Percentiles rank a stretch among this genome's conserved stretches.
phyloP scores from a whole-genome alignment of 345 rosid species.

The Moringa oleifera region DNA sequence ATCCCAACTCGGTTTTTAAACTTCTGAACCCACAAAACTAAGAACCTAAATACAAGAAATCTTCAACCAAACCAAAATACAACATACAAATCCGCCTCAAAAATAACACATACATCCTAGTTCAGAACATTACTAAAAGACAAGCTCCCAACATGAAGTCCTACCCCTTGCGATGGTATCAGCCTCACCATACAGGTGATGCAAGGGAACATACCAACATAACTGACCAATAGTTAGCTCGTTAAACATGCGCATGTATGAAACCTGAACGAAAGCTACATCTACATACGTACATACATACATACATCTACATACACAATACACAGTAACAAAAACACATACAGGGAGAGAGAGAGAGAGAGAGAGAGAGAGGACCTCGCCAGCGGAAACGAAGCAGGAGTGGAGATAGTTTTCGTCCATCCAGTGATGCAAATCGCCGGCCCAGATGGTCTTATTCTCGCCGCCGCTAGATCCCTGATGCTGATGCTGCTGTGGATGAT shows the following conservation, averaged over 20 bases:
- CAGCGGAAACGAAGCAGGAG: slow-evolving; percentile 58
- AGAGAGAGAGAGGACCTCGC: slow-evolving; percentile 52
- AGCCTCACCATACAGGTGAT: not conserved
- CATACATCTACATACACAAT: not conserved
- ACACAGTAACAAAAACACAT: not conserved
- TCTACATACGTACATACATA: too few relatives aligned
- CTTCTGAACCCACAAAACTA: not conserved
- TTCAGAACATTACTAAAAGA: too few relatives aligned
- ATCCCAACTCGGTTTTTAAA: too few relatives aligned
- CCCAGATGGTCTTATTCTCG: slow-evolving; percentile 84
- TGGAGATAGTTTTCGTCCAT: slow-evolving; percentile 93
- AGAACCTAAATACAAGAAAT: not conserved
- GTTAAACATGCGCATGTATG: not conserved
- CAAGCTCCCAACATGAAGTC: not conserved
- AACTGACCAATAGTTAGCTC: not conserved
- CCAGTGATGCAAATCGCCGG: slow-evolving; percentile 97
- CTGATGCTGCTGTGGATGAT: slow-evolving; percentile 28
- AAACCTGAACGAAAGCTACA: too few relatives aligned
- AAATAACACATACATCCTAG: not conserved
- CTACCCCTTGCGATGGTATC: not conserved
- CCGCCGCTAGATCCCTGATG: slow-evolving; percentile 51
- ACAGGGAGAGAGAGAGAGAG: not conserved
- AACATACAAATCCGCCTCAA: not conserved
- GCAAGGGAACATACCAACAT: not conserved
- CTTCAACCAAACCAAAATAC: not conserved